Percentiles rank a stretch among this genome's conserved stretches.
Evolutionary conservation across 768 basidiomycete species (phyloP).

Genomic region (Podaxis sp.): DNA sequence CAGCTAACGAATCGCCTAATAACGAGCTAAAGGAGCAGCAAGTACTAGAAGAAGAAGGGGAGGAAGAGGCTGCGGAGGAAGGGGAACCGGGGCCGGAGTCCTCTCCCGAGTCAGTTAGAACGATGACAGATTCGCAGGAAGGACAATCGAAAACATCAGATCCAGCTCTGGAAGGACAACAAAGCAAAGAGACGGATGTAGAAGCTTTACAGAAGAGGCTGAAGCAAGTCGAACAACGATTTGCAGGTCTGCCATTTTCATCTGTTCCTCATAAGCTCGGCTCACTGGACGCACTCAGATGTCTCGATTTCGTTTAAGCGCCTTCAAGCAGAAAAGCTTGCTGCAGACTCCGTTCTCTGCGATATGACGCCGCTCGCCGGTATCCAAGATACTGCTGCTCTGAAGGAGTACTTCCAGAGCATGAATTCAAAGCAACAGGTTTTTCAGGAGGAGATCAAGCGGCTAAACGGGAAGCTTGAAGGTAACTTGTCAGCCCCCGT

Average conservation of each 20-base stretch:
- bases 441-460: conserved; percentile 76
- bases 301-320: conserved; percentile 77
- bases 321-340: conserved; percentile 69
- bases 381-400: conserved; percentile 59
- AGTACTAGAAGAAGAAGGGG: neutral
- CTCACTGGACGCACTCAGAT: conserved; percentile 43
- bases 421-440: conserved; percentile 66
- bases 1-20: neutral
- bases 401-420: conserved; percentile 74
- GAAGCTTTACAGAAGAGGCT: conserved; percentile 67
- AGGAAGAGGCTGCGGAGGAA: neutral
- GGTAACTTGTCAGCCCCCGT: conserved; percentile 44
- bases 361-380: conserved; percentile 73
- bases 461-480: conserved; percentile 68
- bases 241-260: conserved; percentile 49
- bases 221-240: conserved; percentile 74
- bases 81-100: neutral
- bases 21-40: neutral
- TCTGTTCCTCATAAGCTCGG: neutral
- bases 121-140: neutral
- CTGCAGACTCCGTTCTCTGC: conserved; percentile 65
- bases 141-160: neutral
- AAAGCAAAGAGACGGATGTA: conserved; percentile 28
- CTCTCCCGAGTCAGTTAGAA: neutral
- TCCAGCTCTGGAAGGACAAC: neutral